phyloP scores from a whole-genome alignment of 768 basidiomycete genomes.

The Suillus decipiens region DNA sequence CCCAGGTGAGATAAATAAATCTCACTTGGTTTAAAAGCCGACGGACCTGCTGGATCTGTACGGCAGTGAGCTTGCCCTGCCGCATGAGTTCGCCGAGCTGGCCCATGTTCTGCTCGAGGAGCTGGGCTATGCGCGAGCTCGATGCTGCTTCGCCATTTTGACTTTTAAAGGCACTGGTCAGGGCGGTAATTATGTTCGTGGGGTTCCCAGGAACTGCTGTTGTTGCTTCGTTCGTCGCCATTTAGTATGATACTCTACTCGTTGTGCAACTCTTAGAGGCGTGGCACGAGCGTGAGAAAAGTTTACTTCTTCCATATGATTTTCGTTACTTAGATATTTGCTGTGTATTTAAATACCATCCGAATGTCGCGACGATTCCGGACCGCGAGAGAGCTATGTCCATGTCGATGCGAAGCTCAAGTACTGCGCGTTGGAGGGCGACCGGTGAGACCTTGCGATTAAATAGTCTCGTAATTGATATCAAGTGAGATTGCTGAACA shows the following conservation, averaged over 20 bases:
- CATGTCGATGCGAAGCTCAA: too few relatives aligned
- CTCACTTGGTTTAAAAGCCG: conserved; percentile 8
- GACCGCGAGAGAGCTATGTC: too few relatives aligned
- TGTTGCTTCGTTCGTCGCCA: conserved; percentile 31
- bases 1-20: conserved; percentile 8
- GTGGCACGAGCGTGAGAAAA: neutral
- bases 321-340: too few relatives aligned
- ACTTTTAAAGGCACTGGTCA: conserved; percentile 62
- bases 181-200: conserved; percentile 57
- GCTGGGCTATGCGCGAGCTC: conserved; percentile 62
- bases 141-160: conserved; percentile 64
- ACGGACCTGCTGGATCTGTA: conserved; percentile 69
- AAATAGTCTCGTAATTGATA: too few relatives aligned
- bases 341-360: too few relatives aligned
- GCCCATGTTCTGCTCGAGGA: conserved; percentile 69
- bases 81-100: conserved; percentile 64
- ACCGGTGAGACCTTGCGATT: too few relatives aligned
- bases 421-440: too few relatives aligned
- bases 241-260: conserved; percentile 10
- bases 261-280: neutral
- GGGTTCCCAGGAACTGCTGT: conserved; percentile 30
- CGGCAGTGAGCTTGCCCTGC: conserved; percentile 72
- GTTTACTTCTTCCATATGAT: neutral
- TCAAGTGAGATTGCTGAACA: too few relatives aligned
- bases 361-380: too few relatives aligned